Evolutionary conservation across 129 eudicot genomes (phyloP), one percentile per base, ranked within the genome.

Genomic region (Rutidosis leptorrhynchoides): DNA sequence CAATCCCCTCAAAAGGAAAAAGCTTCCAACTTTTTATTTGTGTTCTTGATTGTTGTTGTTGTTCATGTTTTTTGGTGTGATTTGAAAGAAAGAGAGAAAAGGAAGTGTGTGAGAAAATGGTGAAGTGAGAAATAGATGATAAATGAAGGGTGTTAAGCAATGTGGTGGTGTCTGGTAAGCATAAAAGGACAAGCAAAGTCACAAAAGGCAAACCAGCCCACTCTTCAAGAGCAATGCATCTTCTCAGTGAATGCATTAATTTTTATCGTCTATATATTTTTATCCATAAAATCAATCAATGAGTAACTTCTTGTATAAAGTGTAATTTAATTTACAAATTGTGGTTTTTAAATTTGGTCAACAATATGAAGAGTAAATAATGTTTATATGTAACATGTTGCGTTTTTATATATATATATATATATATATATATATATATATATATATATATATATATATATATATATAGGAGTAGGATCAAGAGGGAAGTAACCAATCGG

Each of bases 1-100:
- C 88, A 83, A 83, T 86, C 94, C 86, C 94, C 94, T 72, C 94
- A 86, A 80, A 75, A 74, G 72, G 28, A 58, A 61, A 77, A 57
- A 40, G 70, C 78, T 67, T 70, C 70, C 64, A 54, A 40, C 48
- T 23, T 7, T 24, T 58, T 53, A 28, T 51, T 16, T 32, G 29
- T 52, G n/a, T 6, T 64, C 63, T 58, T 40, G 46, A 40, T 40
- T 40, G 46, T 40, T 28, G 28, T 30, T 37, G 14, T 30, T 74
- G 40, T 74, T 33, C 56, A 26, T 37, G 2, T 37, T 54, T 45
- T 62, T 23, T n/a, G 42, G 62, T 7, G 8, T 29, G 42, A 30
- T 22, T 52, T 51, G 6, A 53, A 58, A 28, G 71, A 73, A 52
- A 64, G 23, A 72, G 58, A n/a, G 28, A 37, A 37, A 35, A 29